phyloP scores from a whole-genome alignment of 352 stramenopile genomes.

The Thalassiosira mediterranea region DNA sequence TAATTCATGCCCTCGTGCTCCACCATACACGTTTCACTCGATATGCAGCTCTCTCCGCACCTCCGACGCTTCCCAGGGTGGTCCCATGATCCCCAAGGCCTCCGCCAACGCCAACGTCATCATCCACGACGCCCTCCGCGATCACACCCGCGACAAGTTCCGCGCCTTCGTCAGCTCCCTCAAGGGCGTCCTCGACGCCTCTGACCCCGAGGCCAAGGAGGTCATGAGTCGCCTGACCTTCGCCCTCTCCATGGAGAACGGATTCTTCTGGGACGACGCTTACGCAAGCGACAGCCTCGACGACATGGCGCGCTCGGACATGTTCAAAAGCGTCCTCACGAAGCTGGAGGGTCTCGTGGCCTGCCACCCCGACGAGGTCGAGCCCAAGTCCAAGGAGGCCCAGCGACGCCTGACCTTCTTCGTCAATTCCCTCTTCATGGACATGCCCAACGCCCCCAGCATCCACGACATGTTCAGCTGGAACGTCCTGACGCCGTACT shows the following conservation, averaged over 20 bases:
- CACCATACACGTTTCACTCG: too few species aligned
- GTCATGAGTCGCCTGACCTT: slow-evolving; percentile 95
- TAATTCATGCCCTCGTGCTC: too few species aligned
- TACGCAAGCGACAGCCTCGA: slow-evolving; percentile 96
- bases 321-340: slow-evolving; percentile 81
- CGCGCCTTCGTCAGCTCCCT: slow-evolving; percentile 91
- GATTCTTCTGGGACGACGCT: slow-evolving; percentile 98
- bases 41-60: slow-evolving; percentile 45
- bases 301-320: slow-evolving; percentile 80
- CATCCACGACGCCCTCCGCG: slow-evolving; percentile 82
- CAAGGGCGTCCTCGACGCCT: slow-evolving; percentile 90
- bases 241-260: slow-evolving; percentile 94
- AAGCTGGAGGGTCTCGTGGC: slow-evolving; percentile 93
- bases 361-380: slow-evolving; percentile 95
- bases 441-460: slow-evolving; percentile 95
- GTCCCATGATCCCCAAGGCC: slow-evolving; percentile 2
- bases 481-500: slow-evolving; percentile 98
- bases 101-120: slow-evolving; percentile 12
- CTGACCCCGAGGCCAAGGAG: slow-evolving; percentile 88
- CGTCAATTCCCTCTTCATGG: slow-evolving; percentile 99
- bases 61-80: too few species aligned
- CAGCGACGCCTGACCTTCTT: slow-evolving; percentile 96
- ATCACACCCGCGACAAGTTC: slow-evolving; percentile 94
- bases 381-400: slow-evolving; percentile 95
- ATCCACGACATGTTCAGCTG: slow-evolving; percentile 98